These are phyloP conservation scores for Neurospora sp. DNA, from an alignment of 495 filamentous ascomycete species.

Conservation along the genomic window DNA sequence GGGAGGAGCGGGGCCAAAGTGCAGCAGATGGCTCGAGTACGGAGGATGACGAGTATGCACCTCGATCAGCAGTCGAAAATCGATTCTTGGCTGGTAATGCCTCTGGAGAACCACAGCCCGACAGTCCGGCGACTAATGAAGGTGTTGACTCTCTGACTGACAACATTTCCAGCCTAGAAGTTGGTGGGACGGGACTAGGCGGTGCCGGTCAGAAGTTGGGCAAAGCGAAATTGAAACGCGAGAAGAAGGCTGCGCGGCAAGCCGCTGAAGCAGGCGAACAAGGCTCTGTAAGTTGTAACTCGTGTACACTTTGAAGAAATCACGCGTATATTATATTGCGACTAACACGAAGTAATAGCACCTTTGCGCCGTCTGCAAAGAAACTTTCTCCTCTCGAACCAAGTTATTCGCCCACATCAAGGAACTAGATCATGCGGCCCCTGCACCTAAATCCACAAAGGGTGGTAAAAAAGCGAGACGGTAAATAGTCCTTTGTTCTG, in stretches of 20 bases:
- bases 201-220: conserved; percentile 48
- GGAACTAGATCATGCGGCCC: conserved; percentile 30
- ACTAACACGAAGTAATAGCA: conserved; percentile 18
- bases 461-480: conserved; percentile 14
- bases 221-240: conserved; percentile 80
- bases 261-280: conserved; percentile 30
- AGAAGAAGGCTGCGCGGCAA: conserved; percentile 64
- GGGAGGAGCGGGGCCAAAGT: background rate
- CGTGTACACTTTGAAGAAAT: background rate
- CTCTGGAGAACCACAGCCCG: background rate
- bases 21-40: conserved; percentile 1
- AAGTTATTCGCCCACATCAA: conserved; percentile 70
- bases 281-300: conserved; percentile 22
- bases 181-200: conserved; percentile 6
- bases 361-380: conserved; percentile 53
- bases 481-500: background rate
- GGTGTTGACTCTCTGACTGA: conserved; percentile 2
- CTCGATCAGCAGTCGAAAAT: conserved; percentile 28
- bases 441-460: conserved; percentile 8
- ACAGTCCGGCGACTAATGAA: background rate
- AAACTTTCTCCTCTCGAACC: conserved; percentile 56
- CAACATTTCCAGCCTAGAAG: conserved; percentile 8
- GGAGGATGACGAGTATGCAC: conserved; percentile 36
- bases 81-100: conserved; percentile 18
- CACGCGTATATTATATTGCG: background rate